Base-by-base conservation (phyloP, 1,284 basidiomycete genomes). In the Hemileia vastatrix region DNA sequence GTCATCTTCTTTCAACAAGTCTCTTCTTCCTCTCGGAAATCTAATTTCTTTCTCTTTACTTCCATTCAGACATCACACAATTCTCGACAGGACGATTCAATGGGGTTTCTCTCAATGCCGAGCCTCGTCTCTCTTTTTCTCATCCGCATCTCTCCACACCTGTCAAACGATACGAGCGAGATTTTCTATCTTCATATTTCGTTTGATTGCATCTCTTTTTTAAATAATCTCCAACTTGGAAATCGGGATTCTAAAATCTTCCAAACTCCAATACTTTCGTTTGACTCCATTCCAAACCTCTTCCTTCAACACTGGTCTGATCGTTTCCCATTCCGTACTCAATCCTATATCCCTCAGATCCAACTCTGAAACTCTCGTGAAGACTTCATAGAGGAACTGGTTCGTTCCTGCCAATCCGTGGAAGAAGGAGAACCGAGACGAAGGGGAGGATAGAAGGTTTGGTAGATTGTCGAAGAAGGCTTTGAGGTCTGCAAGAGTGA, bases 401-500 rank as follows among this genome's bases (percentile, higher is more conserved):
- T 92, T 93, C 6, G 92, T 97, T 21, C 91, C 94, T 15, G 90
- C 95, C 0, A 98, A 81, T 3, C 94, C 94, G 74, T 98, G 91
- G 82, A 97, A 98, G 78, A 97, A 98, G 63, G 90, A 87, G n/a
- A 74, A 75, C 18, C 84, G 79, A 18, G 88, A 85, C 2, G 85
- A 79, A 6, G 86, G 82, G 0, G 86, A 85, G 23, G 83, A 81
- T n/a, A 97, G 79, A 1, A 97, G 79, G 71, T 88, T 82, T 0
- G 90, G 90, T 0, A 96, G 76, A 54, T 83, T 79, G 64, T 86
- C 84, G 76, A 98, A 97, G 78, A 97, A 95, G 19, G 79, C 77
- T 68, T 83, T 84, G 40, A 97, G 80, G 66, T 88, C 87, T 19
- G 43, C 11, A 63, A n/a, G n/a, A n/a, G n/a, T n/a, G n/a, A n/a